Evolutionary conservation across 2,329 filamentous ascomycete genomes (phyloP).

Genomic region (Amylocarpus encephaloides): DNA sequence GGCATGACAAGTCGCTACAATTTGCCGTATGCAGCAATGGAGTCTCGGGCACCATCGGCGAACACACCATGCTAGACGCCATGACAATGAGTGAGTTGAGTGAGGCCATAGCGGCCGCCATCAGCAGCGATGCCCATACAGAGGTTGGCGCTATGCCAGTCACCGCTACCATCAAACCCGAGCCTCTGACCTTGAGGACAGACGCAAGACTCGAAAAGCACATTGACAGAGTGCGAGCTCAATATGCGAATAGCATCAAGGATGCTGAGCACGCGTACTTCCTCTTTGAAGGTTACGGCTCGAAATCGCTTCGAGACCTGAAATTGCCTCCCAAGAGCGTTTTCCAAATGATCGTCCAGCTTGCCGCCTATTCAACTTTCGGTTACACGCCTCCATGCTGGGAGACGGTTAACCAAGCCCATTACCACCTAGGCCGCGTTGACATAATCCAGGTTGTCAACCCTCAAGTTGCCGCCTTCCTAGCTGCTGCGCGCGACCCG

Average conservation of each 20-base stretch:
- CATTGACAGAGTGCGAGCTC: not conserved
- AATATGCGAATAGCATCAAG: too few relatives aligned
- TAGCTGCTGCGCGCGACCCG: not conserved
- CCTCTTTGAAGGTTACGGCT: not conserved
- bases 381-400: not conserved
- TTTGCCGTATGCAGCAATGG: constrained; percentile 28
- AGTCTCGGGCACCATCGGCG: constrained; percentile 20
- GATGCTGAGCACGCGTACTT: not conserved
- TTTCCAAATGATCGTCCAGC: constrained; percentile 6
- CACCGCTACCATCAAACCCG: not conserved
- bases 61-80: constrained; percentile 25
- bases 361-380: constrained; percentile 2
- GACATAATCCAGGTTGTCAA: not conserved
- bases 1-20: constrained; percentile 26
- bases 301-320: not conserved
- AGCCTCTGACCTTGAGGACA: not conserved
- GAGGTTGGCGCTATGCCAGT: too few relatives aligned
- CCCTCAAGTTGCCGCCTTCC: not conserved
- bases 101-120: constrained; percentile 8
- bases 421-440: constrained; percentile 5
- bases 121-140: not conserved
- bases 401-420: not conserved
- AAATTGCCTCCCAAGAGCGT: constrained; percentile 4
- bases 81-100: constrained; percentile 12
- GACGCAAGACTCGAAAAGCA: not conserved